Base-by-base conservation (phyloP, 208 protist genomes). In the Crithidia bombi region DNA sequence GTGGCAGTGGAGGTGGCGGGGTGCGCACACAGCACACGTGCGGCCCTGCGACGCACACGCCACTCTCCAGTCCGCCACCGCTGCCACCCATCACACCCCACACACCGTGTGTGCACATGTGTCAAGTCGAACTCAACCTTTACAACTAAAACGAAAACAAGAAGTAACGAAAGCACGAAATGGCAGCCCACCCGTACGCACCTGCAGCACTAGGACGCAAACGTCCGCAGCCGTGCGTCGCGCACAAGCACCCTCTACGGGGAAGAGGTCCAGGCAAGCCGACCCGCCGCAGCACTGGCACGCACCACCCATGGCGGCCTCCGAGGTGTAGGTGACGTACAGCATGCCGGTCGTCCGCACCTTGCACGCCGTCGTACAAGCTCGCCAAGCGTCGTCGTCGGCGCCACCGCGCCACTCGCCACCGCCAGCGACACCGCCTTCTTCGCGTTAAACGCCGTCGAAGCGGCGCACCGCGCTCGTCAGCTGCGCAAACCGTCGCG, bases 401-500 rank as follows among this genome's bases (percentile, higher is more conserved):
- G 11, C 19, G 49, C 49, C 6, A 54, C 49, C 0, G 25, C 49
- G 49, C 49, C 26, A 25, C 25, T 25, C 23, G 49, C 49, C 19
- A 54, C 49, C 11, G 25, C 7, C 56, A 67, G 54, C 50, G 62
- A 50, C 52, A 75, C 58, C 21, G 46, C 36, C 69, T 55, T 69
- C 33, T 44, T 39, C 25, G 50, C 50, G 43, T 44, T 15, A 50
- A 33, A 75, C 38, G 36, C 33, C 49, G 49, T 54, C 25, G 49
- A 63, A 62, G 57, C 55, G 56, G 59, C 67, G 67, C 57, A 73
- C 58, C 46, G 43, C 54, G 21, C 32, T 26, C 49, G 43, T 46
- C 39, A 75, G 69, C 39, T 75, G 50, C 51, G 69, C 69, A 10
- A 1, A 75, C 69, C 19, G 69, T 75, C 58, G 69, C 47, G 52